A percentile compares a stretch with the other conserved stretches of the same genome.
Conservation (phyloP, 805 yeast species). For the Kuraishia piskuri region DNA sequence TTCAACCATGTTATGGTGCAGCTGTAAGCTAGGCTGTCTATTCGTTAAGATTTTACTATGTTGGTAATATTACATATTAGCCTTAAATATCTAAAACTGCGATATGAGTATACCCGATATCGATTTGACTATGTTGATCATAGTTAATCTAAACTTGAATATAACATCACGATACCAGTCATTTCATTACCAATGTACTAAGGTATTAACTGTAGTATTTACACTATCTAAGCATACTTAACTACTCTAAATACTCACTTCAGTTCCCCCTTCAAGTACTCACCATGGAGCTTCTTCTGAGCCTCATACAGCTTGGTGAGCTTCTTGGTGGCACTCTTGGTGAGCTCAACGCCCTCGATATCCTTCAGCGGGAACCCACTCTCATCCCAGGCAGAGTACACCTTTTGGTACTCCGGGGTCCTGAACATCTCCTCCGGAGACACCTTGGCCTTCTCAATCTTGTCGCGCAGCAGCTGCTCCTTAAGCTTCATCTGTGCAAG, state of each 20-base stretch:
- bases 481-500: constrained; percentile 44
- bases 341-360: constrained; percentile 69
- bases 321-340: constrained; percentile 83
- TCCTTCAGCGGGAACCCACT: constrained; percentile 76
- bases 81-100: too few relatives aligned
- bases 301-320: constrained; percentile 66
- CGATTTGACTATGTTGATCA: too few relatives aligned
- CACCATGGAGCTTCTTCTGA: constrained; percentile 77
- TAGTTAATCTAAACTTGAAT: too few relatives aligned
- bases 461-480: constrained; percentile 57
- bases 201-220: too few relatives aligned
- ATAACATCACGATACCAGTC: too few relatives aligned
- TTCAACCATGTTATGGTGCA: too few relatives aligned
- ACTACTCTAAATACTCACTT: not conserved
- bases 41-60: too few relatives aligned
- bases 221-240: too few relatives aligned
- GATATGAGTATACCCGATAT: too few relatives aligned
- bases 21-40: too few relatives aligned
- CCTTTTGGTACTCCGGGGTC: constrained; percentile 26
- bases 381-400: constrained; percentile 74
- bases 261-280: constrained; percentile 29
- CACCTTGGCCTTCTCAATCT: constrained; percentile 56
- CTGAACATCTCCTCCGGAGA: constrained; percentile 71
- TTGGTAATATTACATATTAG: too few relatives aligned
- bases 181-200: too few relatives aligned